Evolutionary conservation across 2,329 filamentous ascomycete genomes (phyloP).

Genomic region (Penicillium sp.): DNA sequence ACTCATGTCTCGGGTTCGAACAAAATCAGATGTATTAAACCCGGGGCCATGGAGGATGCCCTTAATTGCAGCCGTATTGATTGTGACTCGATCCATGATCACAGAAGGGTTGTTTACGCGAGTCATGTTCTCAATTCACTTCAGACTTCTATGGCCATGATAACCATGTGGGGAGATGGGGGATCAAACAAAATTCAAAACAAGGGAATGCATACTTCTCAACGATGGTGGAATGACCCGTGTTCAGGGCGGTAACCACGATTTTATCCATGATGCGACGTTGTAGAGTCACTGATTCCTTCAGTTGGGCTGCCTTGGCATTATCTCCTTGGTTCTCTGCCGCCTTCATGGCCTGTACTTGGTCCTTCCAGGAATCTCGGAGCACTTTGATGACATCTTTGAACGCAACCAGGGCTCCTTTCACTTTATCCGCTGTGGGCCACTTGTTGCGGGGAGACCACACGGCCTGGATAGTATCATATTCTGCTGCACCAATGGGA

Average conservation of each 20-base stretch:
- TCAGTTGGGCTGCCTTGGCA: slow-evolving; percentile 51
- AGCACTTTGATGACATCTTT: slow-evolving; percentile 57
- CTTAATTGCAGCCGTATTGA: slow-evolving; percentile 30
- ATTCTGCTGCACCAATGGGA: slow-evolving; percentile 50
- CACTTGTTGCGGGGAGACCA: slow-evolving; percentile 54
- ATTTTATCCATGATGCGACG: slow-evolving; percentile 54
- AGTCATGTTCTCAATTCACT: slow-evolving; percentile 33
- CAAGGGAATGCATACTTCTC: slow-evolving; percentile 43
- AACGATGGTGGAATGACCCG: slow-evolving; percentile 45
- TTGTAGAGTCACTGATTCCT: slow-evolving; percentile 54
- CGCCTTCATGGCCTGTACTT: slow-evolving; percentile 51
- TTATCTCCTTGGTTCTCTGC: slow-evolving; percentile 55
- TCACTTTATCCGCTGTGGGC: slow-evolving; percentile 49
- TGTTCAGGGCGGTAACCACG: slow-evolving; percentile 40
- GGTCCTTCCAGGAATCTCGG: slow-evolving; percentile 58
- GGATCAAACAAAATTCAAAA: slow-evolving; percentile 9
- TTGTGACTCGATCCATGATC: slow-evolving; percentile 21
- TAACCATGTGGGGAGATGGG: slow-evolving; percentile 20
- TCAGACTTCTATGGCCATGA: slow-evolving; percentile 33
- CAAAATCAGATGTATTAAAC: neutral
- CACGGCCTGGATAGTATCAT: slow-evolving; percentile 57
- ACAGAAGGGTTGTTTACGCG: slow-evolving; percentile 32
- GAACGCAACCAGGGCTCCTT: slow-evolving; percentile 51
- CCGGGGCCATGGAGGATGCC: slow-evolving; percentile 9
- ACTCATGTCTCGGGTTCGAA: neutral